Evolutionary conservation across 2,329 filamentous ascomycete species (phyloP), one percentile per base, ranked within the genome.

Genomic region (Botrytis fabae): DNA sequence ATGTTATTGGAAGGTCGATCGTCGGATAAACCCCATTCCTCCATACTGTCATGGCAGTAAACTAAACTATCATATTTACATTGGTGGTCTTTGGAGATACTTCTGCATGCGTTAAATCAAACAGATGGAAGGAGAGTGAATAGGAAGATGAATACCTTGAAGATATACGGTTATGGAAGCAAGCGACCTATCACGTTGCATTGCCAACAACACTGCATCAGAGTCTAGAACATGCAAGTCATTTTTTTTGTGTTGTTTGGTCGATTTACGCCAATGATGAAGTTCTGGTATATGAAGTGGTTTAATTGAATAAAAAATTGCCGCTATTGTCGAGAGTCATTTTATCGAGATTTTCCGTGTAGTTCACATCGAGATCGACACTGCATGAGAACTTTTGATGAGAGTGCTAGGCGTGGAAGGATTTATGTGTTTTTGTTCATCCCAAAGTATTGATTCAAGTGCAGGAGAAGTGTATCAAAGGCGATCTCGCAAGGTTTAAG

Each of bases 31-130:
- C 4, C 22, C 1, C 1, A 32, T 9, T 54, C 25, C 16, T 38
- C 14, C 16, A 54, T 38, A 35, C 28, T 20, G 44, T 16, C 46
- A 66, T 48, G 25, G 7, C 4, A 8, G 9, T 38, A 20, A 54
- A 35, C 7, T 28, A 40, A 25, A 16, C 8, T 28, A 40, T 54
- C n/a, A 1, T 38, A 51, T 51, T n/a, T 54, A 25, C 8, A 28
- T 22, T 42, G 46, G 18, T 14, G 20, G 25, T 28, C 25, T 40
- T 22, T 32, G 35, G 22, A 22, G 35, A 57, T 42, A 10, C 35
- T 68, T 42, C 35, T 57, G 64, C 48, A 68, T 57, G 4, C 28
- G n/a, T 40, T 68, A 25, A 25, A 54, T 68, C 64, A 5, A 68
- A 4, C 35, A 57, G 28, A 54, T 22, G 35, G 16, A 40, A 54